Percentiles rank a stretch among this genome's conserved stretches.
phyloP scores from a whole-genome alignment of 2,329 filamentous ascomycete genomes.

The Ceratocystis papillata region DNA sequence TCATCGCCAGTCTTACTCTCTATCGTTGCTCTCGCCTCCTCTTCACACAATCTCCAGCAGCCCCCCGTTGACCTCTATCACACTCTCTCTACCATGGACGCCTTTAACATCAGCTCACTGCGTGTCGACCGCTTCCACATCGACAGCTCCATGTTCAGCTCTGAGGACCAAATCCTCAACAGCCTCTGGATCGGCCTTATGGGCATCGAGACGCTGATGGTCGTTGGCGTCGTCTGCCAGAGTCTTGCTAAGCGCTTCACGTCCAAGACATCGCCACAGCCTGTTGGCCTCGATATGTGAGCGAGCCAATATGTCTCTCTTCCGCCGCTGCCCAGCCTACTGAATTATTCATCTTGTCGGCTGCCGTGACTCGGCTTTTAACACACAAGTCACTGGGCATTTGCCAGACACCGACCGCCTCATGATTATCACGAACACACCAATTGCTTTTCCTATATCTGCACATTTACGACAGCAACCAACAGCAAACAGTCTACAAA shows the following conservation, averaged over 20 bases:
- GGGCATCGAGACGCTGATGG: conserved; percentile 37
- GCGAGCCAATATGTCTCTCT: conserved; percentile 21
- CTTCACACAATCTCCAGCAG: background rate
- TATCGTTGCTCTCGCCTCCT: background rate
- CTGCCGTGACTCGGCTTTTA: background rate
- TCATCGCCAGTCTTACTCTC: background rate
- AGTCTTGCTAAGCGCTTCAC: conserved; percentile 26
- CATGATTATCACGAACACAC: conserved; percentile 9
- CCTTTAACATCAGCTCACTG: conserved; percentile 18
- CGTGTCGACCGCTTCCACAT: conserved; percentile 17
- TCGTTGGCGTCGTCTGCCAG: conserved; percentile 33
- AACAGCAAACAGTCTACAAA: background rate
- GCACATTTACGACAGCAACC: background rate
- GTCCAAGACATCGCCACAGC: conserved; percentile 26
- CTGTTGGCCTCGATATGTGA: conserved; percentile 19
- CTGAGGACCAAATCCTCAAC: conserved; percentile 37
- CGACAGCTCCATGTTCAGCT: conserved; percentile 27
- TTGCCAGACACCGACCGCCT: background rate
- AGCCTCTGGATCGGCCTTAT: conserved; percentile 40
- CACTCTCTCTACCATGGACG: conserved; percentile 2
- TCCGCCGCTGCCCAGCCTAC: background rate
- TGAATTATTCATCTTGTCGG: background rate
- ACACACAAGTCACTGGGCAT: background rate
- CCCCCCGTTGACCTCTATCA: background rate
- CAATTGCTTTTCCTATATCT: background rate